Evolutionary conservation across 2,329 filamentous ascomycete species (phyloP).

Genomic region (Pyrenophora seminiperda): DNA sequence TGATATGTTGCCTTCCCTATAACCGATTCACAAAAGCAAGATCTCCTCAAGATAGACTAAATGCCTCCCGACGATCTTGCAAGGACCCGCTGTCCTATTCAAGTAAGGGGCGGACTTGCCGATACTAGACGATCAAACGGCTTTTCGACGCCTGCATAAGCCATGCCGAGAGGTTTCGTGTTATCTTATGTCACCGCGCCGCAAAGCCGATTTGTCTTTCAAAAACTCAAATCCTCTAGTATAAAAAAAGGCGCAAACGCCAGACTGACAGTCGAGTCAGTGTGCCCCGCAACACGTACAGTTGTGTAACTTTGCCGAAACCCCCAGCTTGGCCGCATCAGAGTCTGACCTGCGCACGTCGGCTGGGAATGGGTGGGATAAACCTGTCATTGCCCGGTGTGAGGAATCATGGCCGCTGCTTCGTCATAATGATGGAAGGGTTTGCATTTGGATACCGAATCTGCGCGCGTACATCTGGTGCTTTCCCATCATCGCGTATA

Average conservation of each 20-base stretch:
- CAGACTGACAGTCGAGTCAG: constrained; percentile 7
- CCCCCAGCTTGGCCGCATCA: constrained; percentile 2
- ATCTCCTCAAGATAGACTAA: not conserved
- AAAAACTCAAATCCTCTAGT: not conserved
- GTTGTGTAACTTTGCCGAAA: constrained; percentile 7
- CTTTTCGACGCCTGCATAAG: not conserved
- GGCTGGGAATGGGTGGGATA: too few species aligned
- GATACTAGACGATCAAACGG: not conserved
- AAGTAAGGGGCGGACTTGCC: constrained; percentile 1
- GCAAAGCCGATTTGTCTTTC: not conserved
- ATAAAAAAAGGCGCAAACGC: constrained; percentile 4
- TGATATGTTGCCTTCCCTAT: not conserved
- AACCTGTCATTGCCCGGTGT: too few species aligned
- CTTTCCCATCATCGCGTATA: not conserved
- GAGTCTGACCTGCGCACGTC: not conserved
- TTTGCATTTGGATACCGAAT: too few species aligned
- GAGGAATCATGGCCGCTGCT: too few species aligned
- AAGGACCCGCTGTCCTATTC: not conserved
- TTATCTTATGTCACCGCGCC: constrained; percentile 3
- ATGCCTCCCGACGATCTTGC: constrained; percentile 2
- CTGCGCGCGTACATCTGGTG: not conserved
- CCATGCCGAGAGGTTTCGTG: not conserved
- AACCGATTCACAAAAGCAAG: not conserved
- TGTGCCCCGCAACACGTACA: constrained; percentile 7
- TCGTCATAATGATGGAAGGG: too few species aligned